Evolutionary conservation across 2,329 filamentous ascomycete species (phyloP).

Genomic region (Leptographium lundbergii): DNA sequence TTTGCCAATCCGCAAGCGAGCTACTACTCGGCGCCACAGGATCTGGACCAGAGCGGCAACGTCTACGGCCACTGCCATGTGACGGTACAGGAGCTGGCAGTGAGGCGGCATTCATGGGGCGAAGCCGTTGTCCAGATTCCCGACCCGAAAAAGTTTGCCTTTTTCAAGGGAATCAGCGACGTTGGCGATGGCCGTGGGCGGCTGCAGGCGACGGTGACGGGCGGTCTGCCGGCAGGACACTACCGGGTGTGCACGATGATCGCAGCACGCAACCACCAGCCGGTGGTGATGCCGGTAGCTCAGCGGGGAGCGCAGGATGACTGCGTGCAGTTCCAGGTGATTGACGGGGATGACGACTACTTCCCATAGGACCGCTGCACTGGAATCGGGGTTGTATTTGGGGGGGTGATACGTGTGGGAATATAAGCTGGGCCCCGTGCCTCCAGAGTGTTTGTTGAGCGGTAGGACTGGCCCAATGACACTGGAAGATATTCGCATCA

Average conservation of each 20-base stretch:
- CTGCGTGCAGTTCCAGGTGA: slow-evolving; percentile 28
- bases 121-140: slow-evolving; percentile 22
- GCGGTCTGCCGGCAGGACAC: slow-evolving; percentile 31
- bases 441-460: too few relatives aligned
- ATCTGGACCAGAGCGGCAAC: slow-evolving; percentile 26
- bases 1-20: slow-evolving; percentile 41
- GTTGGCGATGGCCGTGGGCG: slow-evolving; percentile 31
- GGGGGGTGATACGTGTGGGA: too few relatives aligned
- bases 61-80: slow-evolving; percentile 33
- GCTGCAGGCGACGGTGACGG: slow-evolving; percentile 29
- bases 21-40: slow-evolving; percentile 43
- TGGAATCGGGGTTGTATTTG: too few relatives aligned
- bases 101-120: slow-evolving; percentile 20
- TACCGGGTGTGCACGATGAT: slow-evolving; percentile 42
- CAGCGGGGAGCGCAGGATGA: slow-evolving; percentile 42
- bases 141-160: slow-evolving; percentile 29
- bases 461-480: too few relatives aligned
- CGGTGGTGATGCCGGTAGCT: slow-evolving; percentile 44
- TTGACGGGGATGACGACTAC: neutral
- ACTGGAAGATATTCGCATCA: too few relatives aligned
- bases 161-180: slow-evolving; percentile 47
- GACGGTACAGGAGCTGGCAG: slow-evolving; percentile 33
- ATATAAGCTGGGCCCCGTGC: too few relatives aligned
- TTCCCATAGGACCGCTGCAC: too few relatives aligned
- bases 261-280: slow-evolving; percentile 39